Percentiles rank a stretch among this genome's conserved stretches.
Evolutionary conservation across 345 rosid genomes (phyloP).

Genomic region (Populus davidiana): DNA sequence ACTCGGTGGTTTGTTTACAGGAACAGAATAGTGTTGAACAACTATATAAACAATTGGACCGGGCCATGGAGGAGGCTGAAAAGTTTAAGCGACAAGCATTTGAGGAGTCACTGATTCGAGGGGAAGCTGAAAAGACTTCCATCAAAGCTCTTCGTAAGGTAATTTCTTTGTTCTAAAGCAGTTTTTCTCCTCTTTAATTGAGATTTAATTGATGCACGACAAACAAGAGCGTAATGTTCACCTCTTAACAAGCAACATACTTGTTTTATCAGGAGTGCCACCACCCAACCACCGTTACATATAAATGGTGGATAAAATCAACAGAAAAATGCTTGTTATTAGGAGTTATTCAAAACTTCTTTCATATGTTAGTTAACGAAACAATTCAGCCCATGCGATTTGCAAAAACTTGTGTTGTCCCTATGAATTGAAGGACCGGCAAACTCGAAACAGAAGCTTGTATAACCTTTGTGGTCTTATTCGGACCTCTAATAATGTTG

Average conservation of each 20-base stretch:
- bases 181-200: neutral
- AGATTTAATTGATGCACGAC: neutral
- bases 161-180: neutral
- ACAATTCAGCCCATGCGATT: neutral
- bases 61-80: conserved; percentile 54
- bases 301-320: neutral
- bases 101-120: conserved; percentile 56
- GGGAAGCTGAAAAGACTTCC: conserved; percentile 66
- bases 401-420: neutral
- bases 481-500: neutral
- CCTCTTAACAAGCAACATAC: neutral
- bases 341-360: neutral
- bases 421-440: neutral
- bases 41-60: conserved; percentile 46
- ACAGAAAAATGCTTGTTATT: neutral
- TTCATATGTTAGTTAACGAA: neutral
- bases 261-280: neutral
- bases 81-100: conserved; percentile 57
- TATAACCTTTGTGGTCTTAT: neutral
- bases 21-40: conserved; percentile 48
- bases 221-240: neutral
- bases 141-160: conserved; percentile 72
- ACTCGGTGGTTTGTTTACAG: conserved; percentile 42
- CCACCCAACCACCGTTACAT: neutral
- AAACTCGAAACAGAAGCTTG: too few relatives aligned